phyloP scores from a whole-genome alignment of 1,284 basidiomycete species.

The Naganishia albida region DNA sequence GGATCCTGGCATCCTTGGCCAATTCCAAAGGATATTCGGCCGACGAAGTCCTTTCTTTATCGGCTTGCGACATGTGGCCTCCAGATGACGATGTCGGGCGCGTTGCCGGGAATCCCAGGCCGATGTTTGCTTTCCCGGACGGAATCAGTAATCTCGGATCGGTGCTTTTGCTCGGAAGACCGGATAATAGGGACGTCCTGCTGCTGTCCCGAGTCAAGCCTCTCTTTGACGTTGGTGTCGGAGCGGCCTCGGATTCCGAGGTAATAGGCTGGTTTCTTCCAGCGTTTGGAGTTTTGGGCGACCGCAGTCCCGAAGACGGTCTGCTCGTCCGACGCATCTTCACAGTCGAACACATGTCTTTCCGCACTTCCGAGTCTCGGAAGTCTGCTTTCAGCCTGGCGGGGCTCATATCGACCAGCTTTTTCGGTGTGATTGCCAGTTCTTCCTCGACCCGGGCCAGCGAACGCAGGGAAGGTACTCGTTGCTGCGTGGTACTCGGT shows the following conservation, averaged over 20 bases:
- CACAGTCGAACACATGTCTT: constrained; percentile 18
- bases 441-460: constrained; percentile 21
- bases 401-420: constrained; percentile 26
- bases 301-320: constrained; percentile 11
- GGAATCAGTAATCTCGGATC: constrained; percentile 23
- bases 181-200: background rate
- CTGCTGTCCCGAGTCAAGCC: constrained; percentile 14
- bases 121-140: constrained; percentile 22
- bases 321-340: constrained; percentile 6
- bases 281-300: background rate
- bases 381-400: constrained; percentile 25
- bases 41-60: constrained; percentile 10
- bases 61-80: background rate
- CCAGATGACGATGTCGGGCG: background rate
- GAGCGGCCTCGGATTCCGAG: constrained; percentile 6
- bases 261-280: background rate
- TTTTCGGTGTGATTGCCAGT: constrained; percentile 17
- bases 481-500: constrained; percentile 10
- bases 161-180: constrained; percentile 10
- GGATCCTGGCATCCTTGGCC: constrained; percentile 12
- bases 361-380: constrained; percentile 12
- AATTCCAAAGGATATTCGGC: constrained; percentile 18
- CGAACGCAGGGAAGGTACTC: constrained; percentile 16
- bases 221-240: constrained; percentile 2
- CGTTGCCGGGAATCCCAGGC: constrained; percentile 5